Base-by-base conservation (phyloP, 2,329 filamentous ascomycete species). In the Neonectria faginata region DNA sequence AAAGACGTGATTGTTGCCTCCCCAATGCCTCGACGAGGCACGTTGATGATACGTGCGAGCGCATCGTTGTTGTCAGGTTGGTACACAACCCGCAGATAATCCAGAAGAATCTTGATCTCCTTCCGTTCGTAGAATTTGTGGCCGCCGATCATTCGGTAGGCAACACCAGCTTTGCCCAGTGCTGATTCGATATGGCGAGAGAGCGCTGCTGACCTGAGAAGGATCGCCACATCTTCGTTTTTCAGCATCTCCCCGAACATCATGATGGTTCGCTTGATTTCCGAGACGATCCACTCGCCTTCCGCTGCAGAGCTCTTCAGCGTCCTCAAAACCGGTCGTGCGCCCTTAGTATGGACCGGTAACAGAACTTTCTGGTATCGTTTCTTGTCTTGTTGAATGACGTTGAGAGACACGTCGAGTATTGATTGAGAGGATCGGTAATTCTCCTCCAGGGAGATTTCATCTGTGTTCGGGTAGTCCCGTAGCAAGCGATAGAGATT, bases 121-220 rank as follows among this genome's bases (percentile, higher is more conserved):
- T 89, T 86, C 56, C 96, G 89, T 70, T 99, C 96, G 74, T 97
- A 98, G 77, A 99, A 99, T 63, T 92, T 92, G 67, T 89, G 88
- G 2, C 96, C 95, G 41, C 88, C 95, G 56, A 98, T 90, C 94
- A 98, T 97, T 54, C 89, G 89, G 78, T 98, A 99, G 0, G 94
- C 86, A 44, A 98, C 89, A 1, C 94, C 93, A 11, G 89, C 88
- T 73, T 91, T 93, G 14, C 91, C 93, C 44, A 98, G 83, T 3
- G 91, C 91, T 22, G 89, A 86, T 79, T 99, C 95, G 42, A 98
- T 91, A n/a, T 93, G 88, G 22, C 94, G 85, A 0, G 95, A 97
- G 8, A 97, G 83, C 1, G 89, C 84, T 1, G 94, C 92, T 2
- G 94, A 96, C 22, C 95, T 88, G n/a, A 99, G 84, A 14, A 99